A percentile compares a stretch with the other conserved stretches of the same genome.
These are phyloP conservation scores for Dujonia santamariae DNA, from an alignment of 1,139 yeast species.

Conservation along the genomic window DNA sequence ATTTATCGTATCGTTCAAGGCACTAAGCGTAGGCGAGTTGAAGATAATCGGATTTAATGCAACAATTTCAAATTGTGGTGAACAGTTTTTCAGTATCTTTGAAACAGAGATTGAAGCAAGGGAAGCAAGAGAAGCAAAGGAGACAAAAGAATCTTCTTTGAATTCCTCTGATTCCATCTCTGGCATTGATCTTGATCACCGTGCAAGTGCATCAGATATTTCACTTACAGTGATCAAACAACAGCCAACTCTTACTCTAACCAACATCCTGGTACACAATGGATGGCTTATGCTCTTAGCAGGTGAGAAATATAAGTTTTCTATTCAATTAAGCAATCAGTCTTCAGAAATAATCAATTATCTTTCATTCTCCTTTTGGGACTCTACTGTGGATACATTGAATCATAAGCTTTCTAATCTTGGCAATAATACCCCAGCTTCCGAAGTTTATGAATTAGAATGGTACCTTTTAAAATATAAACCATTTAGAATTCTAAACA, in stretches of 20 bases:
- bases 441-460: slow-evolving; percentile 74
- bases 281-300: slow-evolving; percentile 78
- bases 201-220: no score
- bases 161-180: slow-evolving; percentile 21
- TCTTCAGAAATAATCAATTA: slow-evolving; percentile 56
- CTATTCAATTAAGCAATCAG: slow-evolving; percentile 54
- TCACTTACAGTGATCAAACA: slow-evolving; percentile 47
- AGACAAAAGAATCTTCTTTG: not conserved
- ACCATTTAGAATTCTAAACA: slow-evolving; percentile 50
- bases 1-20: slow-evolving; percentile 34
- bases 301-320: slow-evolving; percentile 61
- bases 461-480: slow-evolving; percentile 58
- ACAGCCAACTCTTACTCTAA: slow-evolving; percentile 62
- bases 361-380: slow-evolving; percentile 62
- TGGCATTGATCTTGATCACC: no score
- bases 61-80: slow-evolving; percentile 25
- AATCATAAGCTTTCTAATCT: slow-evolving; percentile 35
- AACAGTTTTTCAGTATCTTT: slow-evolving; percentile 29
- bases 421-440: slow-evolving; percentile 35
- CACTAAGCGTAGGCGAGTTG: slow-evolving; percentile 29
- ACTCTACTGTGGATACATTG: slow-evolving; percentile 69
- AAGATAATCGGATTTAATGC: slow-evolving; percentile 31
- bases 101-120: slow-evolving; percentile 20
- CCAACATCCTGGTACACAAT: slow-evolving; percentile 54
- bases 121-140: not conserved